A percentile compares a stretch with the other conserved stretches of the same genome.
phyloP scores from a whole-genome alignment of 148 eudicot species.

The Rhododendron griersonianum region DNA sequence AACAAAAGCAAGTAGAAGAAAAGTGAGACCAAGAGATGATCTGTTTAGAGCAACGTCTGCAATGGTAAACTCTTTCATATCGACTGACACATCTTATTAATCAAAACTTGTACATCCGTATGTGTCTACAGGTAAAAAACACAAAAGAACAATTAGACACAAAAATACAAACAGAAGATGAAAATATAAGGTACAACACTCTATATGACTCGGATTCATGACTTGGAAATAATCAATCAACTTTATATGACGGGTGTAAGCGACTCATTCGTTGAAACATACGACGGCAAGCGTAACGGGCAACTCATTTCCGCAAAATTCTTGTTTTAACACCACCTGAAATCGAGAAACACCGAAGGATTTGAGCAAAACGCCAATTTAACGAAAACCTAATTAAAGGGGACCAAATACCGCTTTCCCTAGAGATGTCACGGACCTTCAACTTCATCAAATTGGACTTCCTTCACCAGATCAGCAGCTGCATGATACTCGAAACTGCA shows the following conservation, averaged over 20 bases:
- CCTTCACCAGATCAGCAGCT: conserved; percentile 82
- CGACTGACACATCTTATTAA: background rate
- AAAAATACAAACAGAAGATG: background rate
- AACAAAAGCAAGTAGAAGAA: background rate
- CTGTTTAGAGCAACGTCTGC: background rate
- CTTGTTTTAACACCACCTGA: conserved; percentile 83
- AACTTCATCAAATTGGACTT: conserved; percentile 77
- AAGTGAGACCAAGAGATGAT: background rate
- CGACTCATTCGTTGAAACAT: background rate
- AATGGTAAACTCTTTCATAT: background rate
- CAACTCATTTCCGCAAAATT: conserved; percentile 47
- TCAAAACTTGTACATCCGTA: background rate
- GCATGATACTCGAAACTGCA: conserved; percentile 64
- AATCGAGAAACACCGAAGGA: conserved; percentile 6
- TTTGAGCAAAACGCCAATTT: conserved; percentile 10
- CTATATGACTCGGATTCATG: background rate
- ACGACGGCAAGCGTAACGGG: background rate
- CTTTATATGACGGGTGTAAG: background rate
- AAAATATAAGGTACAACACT: background rate
- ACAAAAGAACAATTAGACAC: background rate
- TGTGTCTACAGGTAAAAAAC: background rate
- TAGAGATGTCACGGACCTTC: conserved; percentile 47
- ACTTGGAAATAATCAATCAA: background rate
- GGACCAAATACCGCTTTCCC: background rate
- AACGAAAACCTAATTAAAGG: background rate